Evolutionary conservation across 192 early-diverging fungal genomes (phyloP), one percentile per base, ranked within the genome.

Genomic region (Powellomyces hirtus): DNA sequence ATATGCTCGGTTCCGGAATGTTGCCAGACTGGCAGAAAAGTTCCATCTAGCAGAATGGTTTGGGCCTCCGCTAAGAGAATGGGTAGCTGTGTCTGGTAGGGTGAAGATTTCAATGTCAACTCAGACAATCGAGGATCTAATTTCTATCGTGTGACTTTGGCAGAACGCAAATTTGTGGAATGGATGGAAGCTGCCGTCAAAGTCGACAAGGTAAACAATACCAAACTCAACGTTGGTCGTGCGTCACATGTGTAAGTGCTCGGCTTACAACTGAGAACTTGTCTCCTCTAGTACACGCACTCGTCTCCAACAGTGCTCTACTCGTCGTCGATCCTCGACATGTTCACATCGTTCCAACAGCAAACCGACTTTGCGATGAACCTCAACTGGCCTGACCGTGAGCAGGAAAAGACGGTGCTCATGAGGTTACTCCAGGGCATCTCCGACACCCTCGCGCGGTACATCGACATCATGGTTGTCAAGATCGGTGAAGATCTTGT

Each of bases 321-420:
- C 50, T 77, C 75, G 1, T 67, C 73, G 7, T 81, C 80, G 16
- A 68, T 81, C 16, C 35, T 81, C 34, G 80, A 81, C 49, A 72
- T 77, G 29, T 81, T 78, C 52, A 73, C 72, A 16, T 77, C 75
- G 33, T 76, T 76, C 64, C 76, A 77, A 62, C 75, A 81, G 53
- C 75, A 77, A 49, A 1, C 78, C 22, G 74, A 81, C 10, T 71
- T 77, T 46, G 36, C 77, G 38, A 30, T 64, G 31, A 50, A 61
- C 2, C 38, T 78, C 4, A 26, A 74, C 20, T 81, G 80, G 80
- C 80, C 80, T 11, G 68, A 77, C 29, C 62, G 50, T 22, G 59
- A 66, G 1, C 45, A 78, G 18, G 38, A 66, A 14, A 50, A 56
- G 10, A 14, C 58, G 31, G 62, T 72, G 31, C 52, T 62, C 35